Conservation (phyloP, 2,329 filamentous ascomycete species). For the Fusarium fujikuroi region DNA sequence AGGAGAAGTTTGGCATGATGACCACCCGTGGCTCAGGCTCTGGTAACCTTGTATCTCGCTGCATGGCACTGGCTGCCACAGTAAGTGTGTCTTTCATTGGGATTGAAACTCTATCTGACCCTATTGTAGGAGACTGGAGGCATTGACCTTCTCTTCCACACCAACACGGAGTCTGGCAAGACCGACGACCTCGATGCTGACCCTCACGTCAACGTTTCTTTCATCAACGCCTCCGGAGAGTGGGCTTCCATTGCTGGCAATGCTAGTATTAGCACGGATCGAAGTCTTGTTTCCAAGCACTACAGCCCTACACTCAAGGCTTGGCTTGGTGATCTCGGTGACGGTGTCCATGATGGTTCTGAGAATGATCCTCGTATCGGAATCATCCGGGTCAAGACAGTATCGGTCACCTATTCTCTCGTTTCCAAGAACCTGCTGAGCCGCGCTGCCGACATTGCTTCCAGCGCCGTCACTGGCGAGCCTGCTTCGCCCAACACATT, state of each 20-base stretch:
- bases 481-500: constrained; percentile 79
- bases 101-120: not conserved
- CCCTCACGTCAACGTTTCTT: constrained; percentile 81
- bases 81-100: constrained; percentile 56
- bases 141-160: constrained; percentile 88
- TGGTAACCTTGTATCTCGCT: constrained; percentile 79
- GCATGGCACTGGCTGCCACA: constrained; percentile 85
- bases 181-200: constrained; percentile 81
- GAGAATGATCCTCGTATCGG: constrained; percentile 84
- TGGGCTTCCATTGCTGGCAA: constrained; percentile 89
- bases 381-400: constrained; percentile 79
- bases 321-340: constrained; percentile 87
- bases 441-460: constrained; percentile 75
- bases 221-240: constrained; percentile 79
- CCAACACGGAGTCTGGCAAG: constrained; percentile 91
- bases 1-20: constrained; percentile 88
- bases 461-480: constrained; percentile 78
- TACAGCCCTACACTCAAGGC: constrained; percentile 80
- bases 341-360: constrained; percentile 84
- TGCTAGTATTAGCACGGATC: constrained; percentile 76
- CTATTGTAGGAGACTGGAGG: constrained; percentile 74
- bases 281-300: constrained; percentile 74
- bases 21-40: constrained; percentile 76
- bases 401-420: constrained; percentile 78
- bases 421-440: constrained; percentile 71